phyloP scores from a whole-genome alignment of 768 basidiomycete species.

The Holtermannia corniformis region DNA sequence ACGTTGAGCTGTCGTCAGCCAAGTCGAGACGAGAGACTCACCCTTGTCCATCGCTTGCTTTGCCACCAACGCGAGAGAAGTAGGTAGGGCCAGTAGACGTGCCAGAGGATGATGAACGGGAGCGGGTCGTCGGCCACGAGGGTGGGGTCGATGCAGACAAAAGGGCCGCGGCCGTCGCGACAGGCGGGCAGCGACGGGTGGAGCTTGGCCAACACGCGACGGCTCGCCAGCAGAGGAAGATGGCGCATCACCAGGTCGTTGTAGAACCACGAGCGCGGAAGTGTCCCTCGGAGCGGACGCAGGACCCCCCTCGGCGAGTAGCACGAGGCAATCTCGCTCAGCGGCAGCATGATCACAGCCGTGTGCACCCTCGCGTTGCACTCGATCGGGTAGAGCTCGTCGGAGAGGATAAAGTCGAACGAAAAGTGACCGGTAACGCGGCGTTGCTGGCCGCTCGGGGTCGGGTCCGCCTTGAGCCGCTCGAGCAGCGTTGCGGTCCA shows the following conservation, averaged over 20 bases:
- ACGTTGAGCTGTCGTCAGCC: slow-evolving; percentile 21
- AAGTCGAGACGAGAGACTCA: slow-evolving; percentile 9
- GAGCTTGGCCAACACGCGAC: slow-evolving; percentile 9
- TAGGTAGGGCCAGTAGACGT: slow-evolving; percentile 32
- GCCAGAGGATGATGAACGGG: slow-evolving; percentile 39
- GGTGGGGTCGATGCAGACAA: slow-evolving; percentile 39
- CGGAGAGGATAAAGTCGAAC: slow-evolving; percentile 39
- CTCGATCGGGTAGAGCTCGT: slow-evolving; percentile 39
- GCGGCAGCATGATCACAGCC: slow-evolving; percentile 34
- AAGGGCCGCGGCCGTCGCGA: slow-evolving; percentile 7
- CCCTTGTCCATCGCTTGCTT: slow-evolving; percentile 36
- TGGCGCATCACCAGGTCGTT: slow-evolving; percentile 35
- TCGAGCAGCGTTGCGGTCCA: slow-evolving; percentile 36
- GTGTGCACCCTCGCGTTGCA: slow-evolving; percentile 42
- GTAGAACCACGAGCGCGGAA: slow-evolving; percentile 33
- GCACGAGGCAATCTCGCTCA: slow-evolving; percentile 18
- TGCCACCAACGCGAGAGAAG: slow-evolving; percentile 27
- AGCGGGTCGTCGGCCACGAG: slow-evolving; percentile 36
- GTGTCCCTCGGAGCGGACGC: slow-evolving; percentile 10
- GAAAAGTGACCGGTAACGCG: slow-evolving; percentile 38
- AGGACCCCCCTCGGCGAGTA: slow-evolving; percentile 13
- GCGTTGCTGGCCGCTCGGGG: slow-evolving; percentile 14
- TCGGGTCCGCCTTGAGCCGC: slow-evolving; percentile 17
- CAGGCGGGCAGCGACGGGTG: slow-evolving; percentile 33
- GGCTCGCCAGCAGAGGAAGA: slow-evolving; percentile 21